phyloP scores from a whole-genome alignment of 257 asterid genomes.

The Verbascum thapsus region DNA sequence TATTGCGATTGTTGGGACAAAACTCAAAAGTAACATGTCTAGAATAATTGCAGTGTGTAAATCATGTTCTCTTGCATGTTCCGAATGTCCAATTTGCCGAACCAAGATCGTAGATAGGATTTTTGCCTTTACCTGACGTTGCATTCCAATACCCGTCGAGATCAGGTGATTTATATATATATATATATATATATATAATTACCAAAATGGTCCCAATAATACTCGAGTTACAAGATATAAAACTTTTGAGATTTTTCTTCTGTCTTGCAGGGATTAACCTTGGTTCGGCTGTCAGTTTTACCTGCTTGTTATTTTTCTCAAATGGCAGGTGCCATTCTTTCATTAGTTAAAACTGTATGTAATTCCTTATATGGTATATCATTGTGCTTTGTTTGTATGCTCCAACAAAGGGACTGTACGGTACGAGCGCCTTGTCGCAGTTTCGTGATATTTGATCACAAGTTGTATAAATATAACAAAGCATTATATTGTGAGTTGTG shows the following conservation, averaged over 20 bases:
- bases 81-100: conserved; percentile 89
- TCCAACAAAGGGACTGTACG: conserved; percentile 34
- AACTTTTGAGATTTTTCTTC: too few relatives aligned
- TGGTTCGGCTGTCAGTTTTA: conserved; percentile 25
- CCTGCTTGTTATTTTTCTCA: conserved; percentile 42
- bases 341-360: conserved; percentile 53
- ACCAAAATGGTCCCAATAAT: too few relatives aligned
- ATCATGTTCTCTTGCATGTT: conserved; percentile 92
- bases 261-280: conserved; percentile 45
- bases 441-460: conserved; percentile 21
- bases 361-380: conserved; percentile 38
- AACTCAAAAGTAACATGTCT: too few relatives aligned
- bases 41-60: conserved; percentile 99
- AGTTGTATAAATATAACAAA: conserved; percentile 21
- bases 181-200: too few relatives aligned
- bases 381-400: conserved; percentile 29
- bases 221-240: too few relatives aligned
- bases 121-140: conserved; percentile 68
- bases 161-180: too few relatives aligned
- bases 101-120: conserved; percentile 75
- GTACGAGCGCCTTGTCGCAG: conserved; percentile 8
- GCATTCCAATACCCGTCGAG: conserved; percentile 25
- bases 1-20: too few relatives aligned
- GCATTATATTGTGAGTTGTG: conserved; percentile 18
- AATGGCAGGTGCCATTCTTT: conserved; percentile 60